These are phyloP conservation scores for Trametes elegans DNA, from an alignment of 768 basidiomycete genomes.

Conservation along the genomic window DNA sequence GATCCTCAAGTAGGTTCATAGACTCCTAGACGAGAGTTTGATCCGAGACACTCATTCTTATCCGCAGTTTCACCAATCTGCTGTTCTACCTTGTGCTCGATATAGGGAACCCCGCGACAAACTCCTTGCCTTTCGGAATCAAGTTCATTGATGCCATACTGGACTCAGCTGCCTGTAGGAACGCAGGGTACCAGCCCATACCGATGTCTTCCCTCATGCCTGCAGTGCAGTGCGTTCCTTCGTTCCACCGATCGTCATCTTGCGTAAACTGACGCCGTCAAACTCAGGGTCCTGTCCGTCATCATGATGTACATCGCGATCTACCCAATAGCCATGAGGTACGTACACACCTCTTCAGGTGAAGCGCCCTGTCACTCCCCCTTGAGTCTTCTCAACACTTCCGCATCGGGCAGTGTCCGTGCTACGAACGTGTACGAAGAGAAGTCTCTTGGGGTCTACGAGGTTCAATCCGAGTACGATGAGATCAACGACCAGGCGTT, in stretches of 20 bases:
- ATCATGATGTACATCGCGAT: slow-evolving; percentile 92
- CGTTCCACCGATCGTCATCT: background rate
- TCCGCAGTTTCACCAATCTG: slow-evolving; percentile 54
- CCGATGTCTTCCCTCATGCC: slow-evolving; percentile 69
- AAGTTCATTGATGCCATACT: slow-evolving; percentile 72
- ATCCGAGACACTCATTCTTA: slow-evolving; percentile 40
- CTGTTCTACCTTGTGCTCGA: slow-evolving; percentile 85
- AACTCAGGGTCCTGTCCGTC: slow-evolving; percentile 69
- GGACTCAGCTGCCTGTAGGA: slow-evolving; percentile 77
- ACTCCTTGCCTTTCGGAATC: slow-evolving; percentile 63
- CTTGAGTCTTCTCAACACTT: background rate
- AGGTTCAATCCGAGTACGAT: slow-evolving; percentile 44
- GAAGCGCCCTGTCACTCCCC: background rate
- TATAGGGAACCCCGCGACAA: slow-evolving; percentile 69
- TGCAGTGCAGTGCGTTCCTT: slow-evolving; percentile 67
- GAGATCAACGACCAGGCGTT: slow-evolving; percentile 47
- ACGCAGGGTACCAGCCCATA: slow-evolving; percentile 82
- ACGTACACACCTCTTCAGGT: too few relatives aligned
- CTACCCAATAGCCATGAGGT: slow-evolving; percentile 82
- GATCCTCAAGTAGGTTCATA: slow-evolving; percentile 56
- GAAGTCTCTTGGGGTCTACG: slow-evolving; percentile 38
- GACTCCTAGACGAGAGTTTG: background rate
- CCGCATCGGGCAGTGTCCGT: slow-evolving; percentile 36
- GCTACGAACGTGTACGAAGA: slow-evolving; percentile 48
- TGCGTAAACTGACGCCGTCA: background rate